phyloP scores from a whole-genome alignment of 2,329 filamentous ascomycete species.

The Penicillium decumbens region DNA sequence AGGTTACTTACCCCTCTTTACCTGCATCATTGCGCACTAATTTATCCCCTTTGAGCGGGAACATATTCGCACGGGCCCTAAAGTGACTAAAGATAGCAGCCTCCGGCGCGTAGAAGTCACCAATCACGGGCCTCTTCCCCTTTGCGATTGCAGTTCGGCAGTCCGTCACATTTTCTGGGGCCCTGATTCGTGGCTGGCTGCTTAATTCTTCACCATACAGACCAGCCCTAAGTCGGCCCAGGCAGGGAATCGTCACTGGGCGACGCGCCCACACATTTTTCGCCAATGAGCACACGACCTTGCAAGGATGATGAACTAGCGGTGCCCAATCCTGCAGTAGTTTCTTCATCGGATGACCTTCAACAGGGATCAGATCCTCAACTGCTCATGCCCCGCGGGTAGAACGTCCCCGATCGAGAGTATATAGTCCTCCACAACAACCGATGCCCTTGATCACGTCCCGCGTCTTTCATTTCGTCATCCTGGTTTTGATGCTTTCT shows the following conservation, averaged over 20 bases:
- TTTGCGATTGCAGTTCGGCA: slow-evolving; percentile 7
- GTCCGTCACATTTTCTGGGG: slow-evolving; percentile 21
- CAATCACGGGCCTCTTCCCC: slow-evolving; percentile 22
- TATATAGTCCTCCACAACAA: slow-evolving; percentile 32
- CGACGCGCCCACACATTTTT: slow-evolving; percentile 18
- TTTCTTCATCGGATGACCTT: slow-evolving; percentile 17
- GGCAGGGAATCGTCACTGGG: slow-evolving; percentile 10
- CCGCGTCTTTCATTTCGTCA: slow-evolving; percentile 28
- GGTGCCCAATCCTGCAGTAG: slow-evolving; percentile 35
- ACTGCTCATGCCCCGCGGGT: slow-evolving; percentile 14
- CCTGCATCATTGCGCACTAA: slow-evolving; percentile 4
- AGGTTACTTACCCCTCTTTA: slow-evolving; percentile 6
- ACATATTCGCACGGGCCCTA: slow-evolving; percentile 13
- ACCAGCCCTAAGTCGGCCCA: slow-evolving; percentile 5
- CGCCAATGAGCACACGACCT: slow-evolving; percentile 14
- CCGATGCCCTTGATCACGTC: slow-evolving; percentile 18
- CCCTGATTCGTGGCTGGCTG: slow-evolving; percentile 11
- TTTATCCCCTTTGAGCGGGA: slow-evolving; percentile 7
- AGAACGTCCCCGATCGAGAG: slow-evolving; percentile 15
- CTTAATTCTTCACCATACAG: slow-evolving; percentile 3
- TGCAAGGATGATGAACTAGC: slow-evolving; percentile 9
- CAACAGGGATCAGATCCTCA: slow-evolving; percentile 16
- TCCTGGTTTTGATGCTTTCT: slow-evolving; percentile 20
- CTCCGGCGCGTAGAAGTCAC: slow-evolving; percentile 25
- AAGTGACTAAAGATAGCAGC: slow-evolving; percentile 30